phyloP scores from a whole-genome alignment of 2,329 filamentous ascomycete species.

The Penicillium sumatraense region DNA sequence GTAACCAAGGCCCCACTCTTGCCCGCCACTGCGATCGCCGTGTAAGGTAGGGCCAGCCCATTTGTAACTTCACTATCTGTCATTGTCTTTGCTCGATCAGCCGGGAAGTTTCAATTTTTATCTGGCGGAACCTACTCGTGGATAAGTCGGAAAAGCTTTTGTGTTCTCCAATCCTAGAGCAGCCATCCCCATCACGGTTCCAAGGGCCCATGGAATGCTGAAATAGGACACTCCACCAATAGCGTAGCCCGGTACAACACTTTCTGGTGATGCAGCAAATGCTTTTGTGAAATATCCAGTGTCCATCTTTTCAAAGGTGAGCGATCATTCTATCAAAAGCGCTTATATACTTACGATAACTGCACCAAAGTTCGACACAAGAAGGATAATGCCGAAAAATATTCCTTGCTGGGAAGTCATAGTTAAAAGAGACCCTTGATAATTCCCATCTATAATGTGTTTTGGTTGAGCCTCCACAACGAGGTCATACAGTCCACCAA shows the following conservation, averaged over 20 bases:
- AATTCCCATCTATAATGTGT: constrained; percentile 28
- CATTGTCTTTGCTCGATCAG: constrained; percentile 17
- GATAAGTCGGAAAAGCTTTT: not conserved
- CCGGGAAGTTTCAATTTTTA: constrained; percentile 6
- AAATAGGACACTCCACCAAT: constrained; percentile 30
- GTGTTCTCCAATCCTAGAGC: constrained; percentile 26
- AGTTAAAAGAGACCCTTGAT: constrained; percentile 28
- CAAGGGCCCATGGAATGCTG: constrained; percentile 30
- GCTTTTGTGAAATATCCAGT: constrained; percentile 11
- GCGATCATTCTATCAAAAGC: constrained; percentile 24
- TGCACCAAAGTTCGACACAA: constrained; percentile 1
- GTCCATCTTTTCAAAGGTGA: not conserved
- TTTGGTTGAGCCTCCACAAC: constrained; percentile 23
- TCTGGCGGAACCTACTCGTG: not conserved
- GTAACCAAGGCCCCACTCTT: constrained; percentile 29
- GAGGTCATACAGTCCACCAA: constrained; percentile 27
- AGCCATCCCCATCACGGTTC: constrained; percentile 31
- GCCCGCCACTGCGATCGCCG: constrained; percentile 32
- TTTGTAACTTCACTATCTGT: constrained; percentile 17
- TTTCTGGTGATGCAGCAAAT: constrained; percentile 27
- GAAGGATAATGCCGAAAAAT: constrained; percentile 18
- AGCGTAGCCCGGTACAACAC: constrained; percentile 26
- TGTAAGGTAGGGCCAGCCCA: constrained; percentile 33
- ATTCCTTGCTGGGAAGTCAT: constrained; percentile 25
- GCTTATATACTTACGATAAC: not conserved